Conservation (phyloP, 169 alveolate genomes). For the Plasmodium blacklocki region DNA sequence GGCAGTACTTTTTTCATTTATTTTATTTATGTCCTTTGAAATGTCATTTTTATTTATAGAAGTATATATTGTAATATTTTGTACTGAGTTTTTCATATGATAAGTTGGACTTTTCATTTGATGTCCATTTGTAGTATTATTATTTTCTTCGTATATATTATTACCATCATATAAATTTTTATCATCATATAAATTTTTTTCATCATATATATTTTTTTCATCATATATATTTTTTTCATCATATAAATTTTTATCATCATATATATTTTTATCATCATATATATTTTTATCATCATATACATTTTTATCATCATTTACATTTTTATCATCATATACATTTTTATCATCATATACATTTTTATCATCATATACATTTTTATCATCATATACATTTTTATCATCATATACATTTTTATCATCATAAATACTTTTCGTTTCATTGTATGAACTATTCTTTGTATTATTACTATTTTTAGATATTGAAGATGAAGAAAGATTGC, state of each 20-base stretch:
- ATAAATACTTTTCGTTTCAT: not conserved
- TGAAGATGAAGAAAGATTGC: conserved; percentile 1
- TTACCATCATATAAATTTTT: not conserved
- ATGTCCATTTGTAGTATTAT: not conserved
- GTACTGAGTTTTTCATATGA: no score
- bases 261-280: not conserved
- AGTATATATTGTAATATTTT: no score
- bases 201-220: not conserved
- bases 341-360: not conserved
- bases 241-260: not conserved
- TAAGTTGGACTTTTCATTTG: no score
- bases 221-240: not conserved
- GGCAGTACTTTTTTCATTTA: not conserved
- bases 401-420: not conserved
- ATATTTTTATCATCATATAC: not conserved
- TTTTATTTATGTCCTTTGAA: not conserved
- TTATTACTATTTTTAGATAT: conserved; percentile 1
- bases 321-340: not conserved
- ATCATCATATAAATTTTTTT: not conserved
- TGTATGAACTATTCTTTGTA: not conserved
- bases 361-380: not conserved
- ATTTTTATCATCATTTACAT: not conserved
- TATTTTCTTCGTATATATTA: not conserved
- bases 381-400: not conserved
- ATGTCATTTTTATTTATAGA: not conserved